Base-by-base conservation (phyloP, 2,329 filamentous ascomycete genomes). In the Didymella keratinophila region DNA sequence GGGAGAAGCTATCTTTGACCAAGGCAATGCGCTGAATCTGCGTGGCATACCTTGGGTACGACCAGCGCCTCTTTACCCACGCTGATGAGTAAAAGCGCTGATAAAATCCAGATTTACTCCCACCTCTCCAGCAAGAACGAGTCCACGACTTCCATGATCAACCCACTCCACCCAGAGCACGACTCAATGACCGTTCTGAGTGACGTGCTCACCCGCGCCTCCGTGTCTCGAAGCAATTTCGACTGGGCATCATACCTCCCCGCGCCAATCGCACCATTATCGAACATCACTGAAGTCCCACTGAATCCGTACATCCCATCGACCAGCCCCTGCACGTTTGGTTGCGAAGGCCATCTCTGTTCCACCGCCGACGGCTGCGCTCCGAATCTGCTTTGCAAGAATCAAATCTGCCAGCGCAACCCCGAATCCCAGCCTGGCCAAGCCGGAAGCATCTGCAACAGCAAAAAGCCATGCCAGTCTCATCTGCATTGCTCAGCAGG, bases 11-110 rank as follows among this genome's bases (percentile, higher is more conserved):
- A 60, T 76, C 14, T 75, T 71, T 48, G 74, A 76, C 48, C 73
- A 76, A 58, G 74, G 71, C 3, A 73, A 71, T 47, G 73, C 72
- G 9, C 55, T 76, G 45, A 76, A 76, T 45, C 60, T 66, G n/a
- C 65, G 74, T 18, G 74, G 74, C 2, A 75, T 76, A 27, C 74
- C 74, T 20, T 76, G 74, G 74, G 72, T 76, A 66, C 59, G 20
- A 7, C 12, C 6, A 6, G 16, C 10, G 12, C n/a, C 37, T 20
- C 4, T 16, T n/a, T 23, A 16, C 41, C 23, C 23, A 25, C 5
- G 14, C 23, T 27, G 14, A 27, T n/a, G 21, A 10, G 6, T n/a
- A n/a, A n/a, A 23, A 25, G 21, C 4, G 30, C 45, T 49, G n/a
- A 44, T 23, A 18, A 12, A 12, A n/a, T 8, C n/a, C 18, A 74